A percentile compares a stretch with the other conserved stretches of the same genome.
phyloP scores from a whole-genome alignment of 768 basidiomycete species.

The Nidularia pulvinata region DNA sequence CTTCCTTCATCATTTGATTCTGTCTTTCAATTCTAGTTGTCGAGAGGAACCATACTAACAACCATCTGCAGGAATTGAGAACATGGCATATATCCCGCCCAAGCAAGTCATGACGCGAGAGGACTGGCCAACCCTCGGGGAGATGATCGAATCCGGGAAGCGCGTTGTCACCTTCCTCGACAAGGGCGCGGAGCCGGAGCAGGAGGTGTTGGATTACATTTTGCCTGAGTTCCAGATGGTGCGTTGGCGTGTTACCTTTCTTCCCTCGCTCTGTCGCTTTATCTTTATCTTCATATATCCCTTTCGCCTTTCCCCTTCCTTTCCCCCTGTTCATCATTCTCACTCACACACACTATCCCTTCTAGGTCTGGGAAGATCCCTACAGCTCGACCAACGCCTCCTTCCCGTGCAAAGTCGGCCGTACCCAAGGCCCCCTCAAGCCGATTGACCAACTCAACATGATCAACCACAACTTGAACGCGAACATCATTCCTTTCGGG shows the following conservation, averaged over 20 bases:
- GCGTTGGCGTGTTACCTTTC: background rate
- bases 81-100: conserved; percentile 51
- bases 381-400: conserved; percentile 45
- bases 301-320: background rate
- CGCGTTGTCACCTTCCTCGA: conserved; percentile 68
- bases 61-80: conserved; percentile 30
- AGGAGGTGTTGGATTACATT: conserved; percentile 41
- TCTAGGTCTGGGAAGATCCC: conserved; percentile 57
- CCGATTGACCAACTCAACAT: conserved; percentile 53
- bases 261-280: background rate
- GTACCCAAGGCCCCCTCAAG: conserved; percentile 45
- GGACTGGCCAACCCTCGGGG: conserved; percentile 65
- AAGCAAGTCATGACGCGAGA: conserved; percentile 33
- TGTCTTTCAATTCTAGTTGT: background rate
- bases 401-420: conserved; percentile 57
- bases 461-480: conserved; percentile 60
- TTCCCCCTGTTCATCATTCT: background rate
- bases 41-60: too few species aligned
- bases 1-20: background rate
- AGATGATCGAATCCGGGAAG: conserved; percentile 57
- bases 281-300: too few species aligned
- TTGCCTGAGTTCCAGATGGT: conserved; percentile 60
- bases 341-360: too few species aligned
- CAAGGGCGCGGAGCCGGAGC: conserved; percentile 33
- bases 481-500: conserved; percentile 33